Conservation (phyloP, 306 rosid genomes). For the Prosopis cineraria region DNA sequence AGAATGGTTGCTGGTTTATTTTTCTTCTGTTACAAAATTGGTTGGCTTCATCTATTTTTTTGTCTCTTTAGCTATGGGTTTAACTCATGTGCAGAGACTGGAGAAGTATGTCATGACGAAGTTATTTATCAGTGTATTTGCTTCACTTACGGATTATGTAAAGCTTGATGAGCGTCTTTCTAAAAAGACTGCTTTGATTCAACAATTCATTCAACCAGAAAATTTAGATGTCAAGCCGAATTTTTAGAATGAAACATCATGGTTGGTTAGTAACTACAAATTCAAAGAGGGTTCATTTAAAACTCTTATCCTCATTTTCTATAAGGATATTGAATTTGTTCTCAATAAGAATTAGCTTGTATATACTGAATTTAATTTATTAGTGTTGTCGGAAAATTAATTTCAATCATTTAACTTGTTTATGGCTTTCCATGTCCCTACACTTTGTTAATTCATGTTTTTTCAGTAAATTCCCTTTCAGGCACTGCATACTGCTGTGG, state of each 20-base stretch:
- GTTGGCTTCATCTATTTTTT: conserved; percentile 29
- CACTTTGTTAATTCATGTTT: neutral
- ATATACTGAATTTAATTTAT: conserved; percentile 33
- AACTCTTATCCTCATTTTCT: neutral
- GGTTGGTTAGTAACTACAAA: conserved; percentile 81
- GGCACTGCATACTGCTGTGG: conserved; percentile 34
- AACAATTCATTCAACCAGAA: conserved; percentile 92
- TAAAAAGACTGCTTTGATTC: conserved; percentile 86
- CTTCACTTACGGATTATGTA: conserved; percentile 85
- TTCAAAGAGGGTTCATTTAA: conserved; percentile 2
- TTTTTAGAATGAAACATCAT: conserved; percentile 91
- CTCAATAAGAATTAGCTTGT: conserved; percentile 13
- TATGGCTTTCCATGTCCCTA: conserved; percentile 4
- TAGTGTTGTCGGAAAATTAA: conserved; percentile 1
- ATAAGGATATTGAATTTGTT: conserved; percentile 10
- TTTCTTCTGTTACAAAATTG: conserved; percentile 9
- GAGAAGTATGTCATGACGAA: conserved; percentile 99
- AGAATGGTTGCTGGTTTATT: too few species aligned
- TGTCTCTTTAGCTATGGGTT: conserved; percentile 30
- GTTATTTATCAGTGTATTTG: conserved; percentile 90
- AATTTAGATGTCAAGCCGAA: conserved; percentile 82
- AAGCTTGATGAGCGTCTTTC: conserved; percentile 73
- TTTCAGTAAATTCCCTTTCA: neutral
- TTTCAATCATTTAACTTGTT: conserved; percentile 1
- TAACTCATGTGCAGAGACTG: conserved; percentile 72